phyloP scores from a whole-genome alignment of 164 flowering plant genomes.

The Nelumbo lutea region DNA sequence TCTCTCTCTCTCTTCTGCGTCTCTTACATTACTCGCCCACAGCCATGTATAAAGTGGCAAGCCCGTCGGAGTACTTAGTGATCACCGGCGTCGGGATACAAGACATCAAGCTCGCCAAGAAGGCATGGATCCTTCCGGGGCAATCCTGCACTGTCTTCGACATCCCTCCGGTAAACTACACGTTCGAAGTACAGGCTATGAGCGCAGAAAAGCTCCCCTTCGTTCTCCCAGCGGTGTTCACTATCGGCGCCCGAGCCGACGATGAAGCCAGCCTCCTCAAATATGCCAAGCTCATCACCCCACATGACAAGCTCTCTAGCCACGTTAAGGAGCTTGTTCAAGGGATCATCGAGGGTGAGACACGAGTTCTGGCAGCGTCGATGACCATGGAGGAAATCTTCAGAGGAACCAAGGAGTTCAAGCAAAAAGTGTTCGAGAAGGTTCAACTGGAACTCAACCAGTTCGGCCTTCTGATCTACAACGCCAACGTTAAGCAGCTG shows the following conservation, averaged over 20 bases:
- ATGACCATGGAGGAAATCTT: slow-evolving; percentile 33
- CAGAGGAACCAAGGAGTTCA: slow-evolving; percentile 33
- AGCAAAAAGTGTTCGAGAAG: slow-evolving; percentile 34
- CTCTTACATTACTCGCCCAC: neutral
- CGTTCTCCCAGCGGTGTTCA: slow-evolving; percentile 32
- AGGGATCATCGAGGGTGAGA: slow-evolving; percentile 42
- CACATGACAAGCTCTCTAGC: slow-evolving; percentile 27
- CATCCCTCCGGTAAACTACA: neutral
- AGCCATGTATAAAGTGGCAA: slow-evolving; percentile 21
- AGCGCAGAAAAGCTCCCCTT: slow-evolving; percentile 16
- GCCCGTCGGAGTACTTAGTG: slow-evolving; percentile 20
- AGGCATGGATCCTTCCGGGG: slow-evolving; percentile 10
- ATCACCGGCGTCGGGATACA: slow-evolving; percentile 23
- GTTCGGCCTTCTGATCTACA: slow-evolving; percentile 23
- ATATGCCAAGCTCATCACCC: slow-evolving; percentile 29
- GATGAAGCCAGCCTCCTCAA: slow-evolving; percentile 14
- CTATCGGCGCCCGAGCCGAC: slow-evolving; percentile 24
- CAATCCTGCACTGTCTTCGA: slow-evolving; percentile 19
- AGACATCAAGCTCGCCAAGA: slow-evolving; percentile 20
- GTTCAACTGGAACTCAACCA: slow-evolving; percentile 30
- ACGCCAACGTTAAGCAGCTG: slow-evolving; percentile 40
- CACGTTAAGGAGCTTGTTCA: slow-evolving; percentile 37
- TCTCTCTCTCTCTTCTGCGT: no score
- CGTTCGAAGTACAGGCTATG: no score
- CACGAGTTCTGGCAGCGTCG: slow-evolving; percentile 40